These are phyloP conservation scores for Starmerella stigmatis DNA, from an alignment of 805 yeast genomes.

Conservation along the genomic window DNA sequence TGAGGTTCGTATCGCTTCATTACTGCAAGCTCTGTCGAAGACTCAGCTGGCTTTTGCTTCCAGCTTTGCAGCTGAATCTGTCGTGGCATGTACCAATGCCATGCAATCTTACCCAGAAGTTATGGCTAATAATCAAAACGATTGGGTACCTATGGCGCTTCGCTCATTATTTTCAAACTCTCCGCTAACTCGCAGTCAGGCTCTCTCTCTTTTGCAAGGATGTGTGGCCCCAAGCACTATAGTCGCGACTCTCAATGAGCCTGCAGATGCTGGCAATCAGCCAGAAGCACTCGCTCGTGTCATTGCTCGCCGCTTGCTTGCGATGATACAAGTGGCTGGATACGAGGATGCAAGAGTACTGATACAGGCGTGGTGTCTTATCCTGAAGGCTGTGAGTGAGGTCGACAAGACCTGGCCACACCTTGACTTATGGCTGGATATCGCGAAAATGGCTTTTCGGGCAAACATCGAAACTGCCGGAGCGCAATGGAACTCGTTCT, in stretches of 20 bases:
- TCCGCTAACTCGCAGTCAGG: background rate
- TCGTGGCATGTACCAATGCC: background rate
- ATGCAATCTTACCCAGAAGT: background rate
- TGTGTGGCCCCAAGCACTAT: background rate
- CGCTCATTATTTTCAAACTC: conserved; percentile 1
- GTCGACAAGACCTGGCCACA: conserved; percentile 2
- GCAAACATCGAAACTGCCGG: background rate
- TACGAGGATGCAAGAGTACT: background rate
- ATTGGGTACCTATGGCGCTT: background rate
- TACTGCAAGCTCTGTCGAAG: background rate
- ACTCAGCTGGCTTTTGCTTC: conserved; percentile 2
- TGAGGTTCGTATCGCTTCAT: background rate
- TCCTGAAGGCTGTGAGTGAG: background rate
- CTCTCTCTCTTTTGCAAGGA: background rate
- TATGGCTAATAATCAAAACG: background rate
- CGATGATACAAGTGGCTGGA: background rate
- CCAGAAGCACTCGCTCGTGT: background rate
- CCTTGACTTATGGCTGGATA: conserved; percentile 4
- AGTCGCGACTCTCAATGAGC: background rate
- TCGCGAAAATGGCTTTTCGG: background rate
- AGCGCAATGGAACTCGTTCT: background rate
- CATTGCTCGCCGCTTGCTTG: background rate
- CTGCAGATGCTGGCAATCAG: background rate
- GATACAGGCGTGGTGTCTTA: conserved; percentile 1
- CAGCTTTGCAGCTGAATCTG: conserved; percentile 1